Evolutionary conservation across 345 rosid species (phyloP).

Genomic region (Noccaea bulbosa): DNA sequence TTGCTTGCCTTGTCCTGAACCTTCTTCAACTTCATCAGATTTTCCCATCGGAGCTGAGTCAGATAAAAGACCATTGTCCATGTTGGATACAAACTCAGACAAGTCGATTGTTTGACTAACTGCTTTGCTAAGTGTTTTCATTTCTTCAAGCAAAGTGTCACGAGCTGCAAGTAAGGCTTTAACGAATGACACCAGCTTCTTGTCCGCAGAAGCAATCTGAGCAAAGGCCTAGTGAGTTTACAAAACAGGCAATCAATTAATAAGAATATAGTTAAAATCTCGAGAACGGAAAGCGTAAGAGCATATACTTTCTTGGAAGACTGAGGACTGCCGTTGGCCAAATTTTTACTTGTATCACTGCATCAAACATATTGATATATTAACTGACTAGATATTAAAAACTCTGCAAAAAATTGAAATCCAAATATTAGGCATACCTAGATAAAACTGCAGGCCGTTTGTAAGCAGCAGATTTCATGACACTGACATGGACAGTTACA

Average conservation of each 20-base stretch:
- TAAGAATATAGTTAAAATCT: background rate
- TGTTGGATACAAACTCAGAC: conserved; percentile 57
- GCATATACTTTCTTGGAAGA: conserved; percentile 63
- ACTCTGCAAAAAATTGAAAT: background rate
- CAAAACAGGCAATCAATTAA: conserved; percentile 31
- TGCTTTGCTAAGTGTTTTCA: conserved; percentile 69
- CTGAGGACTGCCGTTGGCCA: conserved; percentile 49
- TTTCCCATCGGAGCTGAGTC: conserved; percentile 50
- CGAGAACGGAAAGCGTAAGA: conserved; percentile 25
- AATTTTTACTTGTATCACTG: conserved; percentile 56
- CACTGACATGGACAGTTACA: conserved; percentile 72
- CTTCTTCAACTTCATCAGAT: conserved; percentile 53
- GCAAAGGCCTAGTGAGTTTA: conserved; percentile 52
- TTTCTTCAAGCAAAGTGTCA: conserved; percentile 67
- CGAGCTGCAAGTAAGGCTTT: conserved; percentile 79
- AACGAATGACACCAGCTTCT: conserved; percentile 57
- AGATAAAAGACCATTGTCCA: conserved; percentile 54
- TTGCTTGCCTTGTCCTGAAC: conserved; percentile 64
- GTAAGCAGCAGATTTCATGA: conserved; percentile 65
- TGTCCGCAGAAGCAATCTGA: conserved; percentile 51
- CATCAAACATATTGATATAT: conserved; percentile 42
- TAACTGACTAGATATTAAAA: conserved; percentile 4
- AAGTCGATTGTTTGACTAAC: conserved; percentile 60
- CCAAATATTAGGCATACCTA: conserved; percentile 76
- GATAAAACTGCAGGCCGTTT: conserved; percentile 50